phyloP scores from a whole-genome alignment of 1,139 yeast genomes.

The Saccharomyces uvarum region DNA sequence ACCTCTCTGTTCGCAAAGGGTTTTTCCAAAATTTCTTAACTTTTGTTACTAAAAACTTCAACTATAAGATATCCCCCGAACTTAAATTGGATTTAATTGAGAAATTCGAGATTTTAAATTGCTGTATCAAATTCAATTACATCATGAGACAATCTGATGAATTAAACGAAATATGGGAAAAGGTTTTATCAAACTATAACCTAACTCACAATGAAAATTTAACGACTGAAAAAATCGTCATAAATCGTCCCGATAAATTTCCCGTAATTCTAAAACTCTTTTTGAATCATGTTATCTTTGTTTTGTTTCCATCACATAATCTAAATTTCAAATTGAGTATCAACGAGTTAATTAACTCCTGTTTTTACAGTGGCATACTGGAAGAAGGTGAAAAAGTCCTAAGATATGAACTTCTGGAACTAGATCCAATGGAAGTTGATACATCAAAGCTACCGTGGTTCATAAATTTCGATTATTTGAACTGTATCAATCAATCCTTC shows the following conservation, averaged over 20 bases:
- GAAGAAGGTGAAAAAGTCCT: slow-evolving; percentile 39
- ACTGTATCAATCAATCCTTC: slow-evolving; percentile 28
- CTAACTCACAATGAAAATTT: slow-evolving; percentile 1
- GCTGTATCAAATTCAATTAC: slow-evolving; percentile 41
- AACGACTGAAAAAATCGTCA: slow-evolving; percentile 16
- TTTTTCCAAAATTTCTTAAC: slow-evolving; percentile 39
- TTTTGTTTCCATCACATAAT: slow-evolving; percentile 13
- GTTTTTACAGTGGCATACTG: slow-evolving; percentile 37
- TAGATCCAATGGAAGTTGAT: slow-evolving; percentile 24
- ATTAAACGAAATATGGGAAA: slow-evolving; percentile 17
- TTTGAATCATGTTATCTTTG: slow-evolving; percentile 26
- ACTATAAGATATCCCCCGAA: slow-evolving; percentile 31
- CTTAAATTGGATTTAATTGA: slow-evolving; percentile 26
- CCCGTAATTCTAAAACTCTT: slow-evolving; percentile 36
- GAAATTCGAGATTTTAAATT: slow-evolving; percentile 46
- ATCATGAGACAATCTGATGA: slow-evolving; percentile 15
- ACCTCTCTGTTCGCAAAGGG: slow-evolving; percentile 38
- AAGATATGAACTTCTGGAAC: slow-evolving; percentile 27
- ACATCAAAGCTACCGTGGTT: slow-evolving; percentile 34
- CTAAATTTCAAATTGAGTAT: slow-evolving; percentile 30
- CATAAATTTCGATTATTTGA: slow-evolving; percentile 20
- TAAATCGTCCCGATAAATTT: slow-evolving; percentile 32
- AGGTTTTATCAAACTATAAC: slow-evolving; percentile 11
- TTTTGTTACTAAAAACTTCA: slow-evolving; percentile 44
- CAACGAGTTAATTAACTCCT: slow-evolving; percentile 35